Percentiles rank a stretch among this genome's conserved stretches.
Evolutionary conservation across 176 grass and related monocot genomes (phyloP).

Genomic region (Tillandsia leiboldiana): DNA sequence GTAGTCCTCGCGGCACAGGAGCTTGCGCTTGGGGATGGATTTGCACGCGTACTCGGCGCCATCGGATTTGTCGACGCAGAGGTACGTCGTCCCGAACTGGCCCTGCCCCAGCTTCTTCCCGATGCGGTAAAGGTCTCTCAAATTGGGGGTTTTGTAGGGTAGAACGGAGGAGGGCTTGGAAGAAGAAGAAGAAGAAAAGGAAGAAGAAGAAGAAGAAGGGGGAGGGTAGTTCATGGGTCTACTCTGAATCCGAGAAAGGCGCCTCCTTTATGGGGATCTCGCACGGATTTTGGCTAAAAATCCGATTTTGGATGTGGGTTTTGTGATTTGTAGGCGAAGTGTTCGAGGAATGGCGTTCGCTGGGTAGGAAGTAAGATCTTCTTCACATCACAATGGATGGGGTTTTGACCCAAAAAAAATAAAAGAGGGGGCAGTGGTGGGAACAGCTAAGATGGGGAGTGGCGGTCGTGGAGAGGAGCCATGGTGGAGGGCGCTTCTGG

Average conservation of each 20-base stretch:
- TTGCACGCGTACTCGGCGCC: constrained; percentile 81
- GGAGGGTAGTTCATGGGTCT: neutral
- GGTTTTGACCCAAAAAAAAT: too few relatives aligned
- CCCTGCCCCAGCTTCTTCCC: constrained; percentile 97
- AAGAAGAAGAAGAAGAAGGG: constrained; percentile 13
- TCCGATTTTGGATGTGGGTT: neutral
- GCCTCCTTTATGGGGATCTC: neutral
- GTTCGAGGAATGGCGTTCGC: neutral
- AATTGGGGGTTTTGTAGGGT: constrained; percentile 73
- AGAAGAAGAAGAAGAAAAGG: neutral
- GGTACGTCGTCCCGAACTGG: constrained; percentile 91
- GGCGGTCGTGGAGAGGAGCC: too few relatives aligned
- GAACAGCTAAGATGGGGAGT: too few relatives aligned
- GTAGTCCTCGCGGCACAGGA: constrained; percentile 90
- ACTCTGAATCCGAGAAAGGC: neutral
- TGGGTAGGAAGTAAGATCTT: too few relatives aligned
- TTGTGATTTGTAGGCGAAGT: too few relatives aligned
- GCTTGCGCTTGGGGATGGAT: constrained; percentile 94
- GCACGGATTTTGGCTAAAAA: neutral
- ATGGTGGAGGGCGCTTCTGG: too few relatives aligned
- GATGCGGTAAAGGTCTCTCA: constrained; percentile 83
- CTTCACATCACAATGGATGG: too few relatives aligned
- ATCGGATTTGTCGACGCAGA: constrained; percentile 65
- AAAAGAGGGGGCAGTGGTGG: fast-evolving
- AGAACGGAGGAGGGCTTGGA: constrained; percentile 55